Percentiles rank a stretch among this genome's conserved stretches.
These are phyloP conservation scores for Hysterium pulicare DNA, from an alignment of 2,329 filamentous ascomycete species.

Conservation along the genomic window DNA sequence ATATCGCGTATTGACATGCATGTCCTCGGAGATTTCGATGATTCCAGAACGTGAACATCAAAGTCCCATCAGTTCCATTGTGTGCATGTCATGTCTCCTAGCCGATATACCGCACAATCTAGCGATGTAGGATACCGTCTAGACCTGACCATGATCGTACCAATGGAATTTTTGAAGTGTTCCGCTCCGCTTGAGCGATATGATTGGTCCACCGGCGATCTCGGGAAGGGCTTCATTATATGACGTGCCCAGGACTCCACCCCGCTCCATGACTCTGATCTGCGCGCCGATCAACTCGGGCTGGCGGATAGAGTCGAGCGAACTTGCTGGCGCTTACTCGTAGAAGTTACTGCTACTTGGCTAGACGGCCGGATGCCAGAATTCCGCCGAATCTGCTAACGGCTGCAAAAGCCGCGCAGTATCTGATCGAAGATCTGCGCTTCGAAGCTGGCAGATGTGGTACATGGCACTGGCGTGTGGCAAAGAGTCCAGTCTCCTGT, in stretches of 20 bases:
- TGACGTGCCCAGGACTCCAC: conserved; percentile 12
- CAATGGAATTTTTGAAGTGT: background rate
- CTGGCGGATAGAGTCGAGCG: too few species aligned
- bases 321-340: too few species aligned
- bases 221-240: background rate
- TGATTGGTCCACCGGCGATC: background rate
- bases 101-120: too few species aligned
- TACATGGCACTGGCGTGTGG: background rate
- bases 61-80: background rate
- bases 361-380: background rate
- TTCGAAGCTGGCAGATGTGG: background rate
- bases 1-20: background rate
- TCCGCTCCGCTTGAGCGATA: background rate
- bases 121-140: too few species aligned
- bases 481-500: too few species aligned
- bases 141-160: too few species aligned
- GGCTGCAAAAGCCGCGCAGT: conserved; percentile 7
- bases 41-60: background rate
- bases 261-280: conserved; percentile 8
- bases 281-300: conserved; percentile 1
- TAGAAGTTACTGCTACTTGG: background rate
- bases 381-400: background rate
- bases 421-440: conserved; percentile 13
- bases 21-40: background rate
- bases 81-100: background rate